These are phyloP conservation scores for Meyerozyma smithsonii DNA, from an alignment of 1,139 yeast species.

Conservation along the genomic window DNA sequence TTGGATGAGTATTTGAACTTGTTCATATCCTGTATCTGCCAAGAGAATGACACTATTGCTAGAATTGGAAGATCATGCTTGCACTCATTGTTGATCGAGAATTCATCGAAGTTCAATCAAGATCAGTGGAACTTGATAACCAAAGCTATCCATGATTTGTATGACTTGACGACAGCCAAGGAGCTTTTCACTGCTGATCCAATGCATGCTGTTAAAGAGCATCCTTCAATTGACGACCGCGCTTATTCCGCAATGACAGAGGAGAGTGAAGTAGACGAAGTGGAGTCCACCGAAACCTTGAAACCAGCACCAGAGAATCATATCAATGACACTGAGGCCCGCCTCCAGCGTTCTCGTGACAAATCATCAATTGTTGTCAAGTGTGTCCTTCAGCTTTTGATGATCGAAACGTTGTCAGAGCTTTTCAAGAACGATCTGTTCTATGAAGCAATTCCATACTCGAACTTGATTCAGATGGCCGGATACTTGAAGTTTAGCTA, in stretches of 20 bases:
- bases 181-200: conserved; percentile 79
- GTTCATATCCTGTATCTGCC: conserved; percentile 84
- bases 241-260: conserved; percentile 10
- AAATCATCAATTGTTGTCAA: conserved; percentile 85
- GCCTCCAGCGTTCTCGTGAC: conserved; percentile 35
- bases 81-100: conserved; percentile 70
- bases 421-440: conserved; percentile 67
- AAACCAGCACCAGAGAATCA: conserved; percentile 7
- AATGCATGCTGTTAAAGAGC: conserved; percentile 23
- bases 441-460: conserved; percentile 64
- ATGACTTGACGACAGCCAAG: conserved; percentile 77
- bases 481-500: conserved; percentile 63
- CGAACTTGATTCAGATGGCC: conserved; percentile 56
- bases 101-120: conserved; percentile 56
- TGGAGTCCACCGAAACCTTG: conserved; percentile 11
- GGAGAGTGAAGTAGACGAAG: conserved; percentile 12
- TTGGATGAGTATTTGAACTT: conserved; percentile 74
- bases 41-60: conserved; percentile 94
- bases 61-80: conserved; percentile 90
- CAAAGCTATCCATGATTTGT: conserved; percentile 59
- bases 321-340: conserved; percentile 20
- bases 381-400: conserved; percentile 81
- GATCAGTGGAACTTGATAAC: conserved; percentile 76
- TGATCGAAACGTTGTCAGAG: conserved; percentile 85
- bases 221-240: conserved; percentile 10